Base-by-base conservation (phyloP, 192 early-diverging fungal species). In the Backusella tarrabulga region DNA sequence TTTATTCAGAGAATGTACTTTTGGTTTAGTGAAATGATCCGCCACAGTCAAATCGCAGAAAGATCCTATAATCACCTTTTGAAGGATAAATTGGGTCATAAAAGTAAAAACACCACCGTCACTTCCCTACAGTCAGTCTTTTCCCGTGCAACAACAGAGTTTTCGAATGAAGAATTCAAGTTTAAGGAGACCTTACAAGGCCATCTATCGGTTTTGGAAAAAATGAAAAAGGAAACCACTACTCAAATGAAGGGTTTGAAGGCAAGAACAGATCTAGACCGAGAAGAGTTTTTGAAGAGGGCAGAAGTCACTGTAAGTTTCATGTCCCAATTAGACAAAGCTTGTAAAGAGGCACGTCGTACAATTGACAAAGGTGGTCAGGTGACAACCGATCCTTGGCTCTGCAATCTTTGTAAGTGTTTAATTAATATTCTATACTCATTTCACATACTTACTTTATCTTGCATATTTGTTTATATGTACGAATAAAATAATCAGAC, bases 171-270 rank as follows among this genome's bases (percentile, higher is more conserved):
- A 40, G 68, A 23, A 70, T 12, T 70, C 19, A 70, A 70, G 38
- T 40, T 23, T 35, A 70, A 70, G 8, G 68, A 70, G 35, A 42
- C 35, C 21, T 70, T 70, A 68, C 77, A 82, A 66, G 76, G 72
- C 19, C 71, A 82, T 35, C 69, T 83, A 34, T 79, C 73, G 32
- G 78, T 75, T 32, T 15, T 87, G 35, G 66, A 76, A 6, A 60
- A 79, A 40, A 29, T 87, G 17, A 85, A 82, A 68, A 80, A 85
- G 75, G 78, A 87, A 42, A 83, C 80, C 71, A 87, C 83, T 54
- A 82, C 75, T 70, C 75, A 72, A 71, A 78, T 83, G 46, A 77
- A 77, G 66, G 79, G 71, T 8, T 71, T 87, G 35, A 79, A 79
- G 54, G 60, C 76, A 19, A 81, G 83, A 21, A 40, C 77, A 23